A percentile compares a stretch with the other conserved stretches of the same genome.
phyloP scores from a whole-genome alignment of 306 rosid species.

The Pyrus pyrifolia region DNA sequence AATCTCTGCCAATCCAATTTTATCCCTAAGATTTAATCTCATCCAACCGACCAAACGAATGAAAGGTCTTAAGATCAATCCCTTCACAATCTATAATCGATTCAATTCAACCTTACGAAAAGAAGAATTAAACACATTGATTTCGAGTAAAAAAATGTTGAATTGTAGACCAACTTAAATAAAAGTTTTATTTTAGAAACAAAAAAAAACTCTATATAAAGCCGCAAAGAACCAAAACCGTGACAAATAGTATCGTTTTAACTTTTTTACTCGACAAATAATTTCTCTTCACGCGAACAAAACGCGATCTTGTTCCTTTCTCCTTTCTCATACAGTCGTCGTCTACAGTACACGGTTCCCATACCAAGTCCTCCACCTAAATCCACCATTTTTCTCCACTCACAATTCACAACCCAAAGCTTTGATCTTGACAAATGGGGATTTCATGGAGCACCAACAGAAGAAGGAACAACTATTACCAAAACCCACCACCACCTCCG shows the following conservation, averaged over 20 bases:
- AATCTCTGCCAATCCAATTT: too few relatives aligned
- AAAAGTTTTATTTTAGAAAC: neutral
- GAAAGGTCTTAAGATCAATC: too few relatives aligned
- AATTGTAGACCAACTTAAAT: neutral
- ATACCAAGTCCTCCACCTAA: neutral
- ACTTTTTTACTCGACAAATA: neutral
- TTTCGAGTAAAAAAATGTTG: neutral
- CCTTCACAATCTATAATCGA: neutral
- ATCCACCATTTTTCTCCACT: neutral
- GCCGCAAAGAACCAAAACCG: neutral
- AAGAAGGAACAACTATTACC: conserved; percentile 46
- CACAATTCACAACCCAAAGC: neutral
- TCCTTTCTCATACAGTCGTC: neutral
- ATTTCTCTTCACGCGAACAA: neutral
- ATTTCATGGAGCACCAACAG: conserved; percentile 58
- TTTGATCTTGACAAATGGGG: conserved; percentile 47
- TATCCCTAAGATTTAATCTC: accelerated
- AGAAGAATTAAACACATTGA: neutral
- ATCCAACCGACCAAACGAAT: too few relatives aligned
- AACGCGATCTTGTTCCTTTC: neutral
- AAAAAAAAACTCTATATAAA: neutral
- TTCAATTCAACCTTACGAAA: neutral
- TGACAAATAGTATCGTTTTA: neutral
- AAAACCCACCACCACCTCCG: conserved; percentile 12
- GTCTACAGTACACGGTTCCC: neutral